A percentile compares a stretch with the other conserved stretches of the same genome.
Evolutionary conservation across 345 rosid species (phyloP).

Genomic region (Garcia nutans): DNA sequence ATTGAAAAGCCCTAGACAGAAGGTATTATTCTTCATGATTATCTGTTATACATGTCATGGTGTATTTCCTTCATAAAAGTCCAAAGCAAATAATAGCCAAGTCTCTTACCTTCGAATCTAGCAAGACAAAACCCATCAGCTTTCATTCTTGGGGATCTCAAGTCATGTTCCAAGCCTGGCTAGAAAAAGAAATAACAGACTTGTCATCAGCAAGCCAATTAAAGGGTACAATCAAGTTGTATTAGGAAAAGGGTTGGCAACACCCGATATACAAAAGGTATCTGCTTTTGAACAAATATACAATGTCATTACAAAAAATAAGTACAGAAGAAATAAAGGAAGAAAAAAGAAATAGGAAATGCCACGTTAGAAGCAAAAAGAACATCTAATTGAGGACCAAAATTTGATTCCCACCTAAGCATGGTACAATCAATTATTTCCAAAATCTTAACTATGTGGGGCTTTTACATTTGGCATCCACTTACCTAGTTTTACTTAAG

Average conservation of each 20-base stretch:
- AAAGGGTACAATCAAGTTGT: background rate
- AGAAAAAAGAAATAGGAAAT: background rate
- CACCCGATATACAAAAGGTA: background rate
- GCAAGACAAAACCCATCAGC: background rate
- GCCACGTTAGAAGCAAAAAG: background rate
- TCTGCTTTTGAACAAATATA: slow-evolving; percentile 2
- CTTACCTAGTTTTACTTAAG: background rate
- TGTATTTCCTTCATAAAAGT: background rate
- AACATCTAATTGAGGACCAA: background rate
- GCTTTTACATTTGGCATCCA: background rate
- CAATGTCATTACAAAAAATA: background rate
- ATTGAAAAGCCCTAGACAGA: background rate
- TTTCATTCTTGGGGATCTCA: background rate
- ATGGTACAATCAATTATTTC: background rate
- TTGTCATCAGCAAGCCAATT: background rate
- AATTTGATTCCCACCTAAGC: background rate
- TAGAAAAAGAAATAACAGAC: background rate
- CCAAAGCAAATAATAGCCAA: background rate
- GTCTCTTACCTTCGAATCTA: background rate
- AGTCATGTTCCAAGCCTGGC: background rate
- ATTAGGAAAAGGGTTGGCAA: background rate
- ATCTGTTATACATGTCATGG: background rate
- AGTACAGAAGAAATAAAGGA: background rate
- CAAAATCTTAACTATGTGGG: background rate
- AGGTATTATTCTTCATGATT: background rate